Evolutionary conservation across 1,139 yeast species (phyloP), one percentile per base, ranked within the genome.

Genomic region (Torulaspora globosa): DNA sequence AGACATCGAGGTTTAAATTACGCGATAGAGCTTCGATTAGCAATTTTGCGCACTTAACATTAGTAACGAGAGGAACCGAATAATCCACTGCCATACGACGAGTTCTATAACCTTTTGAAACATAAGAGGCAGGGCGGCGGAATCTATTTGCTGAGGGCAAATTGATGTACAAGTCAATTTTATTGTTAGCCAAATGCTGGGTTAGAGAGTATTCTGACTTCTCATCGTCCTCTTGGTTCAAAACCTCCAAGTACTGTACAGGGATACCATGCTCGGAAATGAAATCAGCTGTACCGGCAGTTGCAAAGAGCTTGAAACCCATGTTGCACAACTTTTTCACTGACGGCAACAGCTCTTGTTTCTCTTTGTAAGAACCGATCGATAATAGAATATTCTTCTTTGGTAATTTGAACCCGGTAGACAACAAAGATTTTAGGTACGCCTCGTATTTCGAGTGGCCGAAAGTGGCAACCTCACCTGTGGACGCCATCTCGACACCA

Each of bases 11-110:
- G 14, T 77, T 58, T 56, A 82, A 74, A 49, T 72, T 66, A 72
- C 95, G 77, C 18, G 95, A 78, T 59, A 94, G 71, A 14, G 98
- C 98, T 72, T 92, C 97, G 58, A 92, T 84, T 70, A 94, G 77
- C 58, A 94, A 76, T 72, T 94, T 94, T 54, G 99, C 99, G 74
- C 92, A 83, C 73, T 94, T 94, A 58, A 92, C 98, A 66, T 94
- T 94, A 57, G 99, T 92, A 43, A 94, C 96, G 69, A 94, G 78
- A 44, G 99, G 99, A 66, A 94, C 87, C 44, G 97, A 90, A 68
- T 87, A 94, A 70, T 94, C 99, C 57, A 94, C 97, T 58, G 99
- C 98, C 97, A 94, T 86, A 76, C 99, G 94, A 78, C 99, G 95
- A 46, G 97, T 87, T 71, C 82, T 84, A 77, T 94, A 94, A 69